These are phyloP conservation scores for Helichrysum umbraculigerum DNA, from an alignment of 129 eudicot genomes.

Conservation along the genomic window DNA sequence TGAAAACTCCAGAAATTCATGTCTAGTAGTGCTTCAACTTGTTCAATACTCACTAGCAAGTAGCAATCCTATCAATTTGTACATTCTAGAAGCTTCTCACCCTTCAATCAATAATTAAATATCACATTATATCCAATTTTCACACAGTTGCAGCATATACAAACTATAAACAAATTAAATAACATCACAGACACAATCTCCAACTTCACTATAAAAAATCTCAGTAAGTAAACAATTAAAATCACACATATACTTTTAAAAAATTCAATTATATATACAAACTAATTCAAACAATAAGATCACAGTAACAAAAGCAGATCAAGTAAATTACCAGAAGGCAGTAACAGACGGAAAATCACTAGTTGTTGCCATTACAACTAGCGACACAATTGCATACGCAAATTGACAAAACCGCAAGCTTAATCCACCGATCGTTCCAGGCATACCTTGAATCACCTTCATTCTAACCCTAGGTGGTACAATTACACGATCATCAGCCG, in stretches of 20 bases:
- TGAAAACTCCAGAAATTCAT: not conserved
- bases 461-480: slow-evolving; percentile 57
- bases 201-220: not conserved
- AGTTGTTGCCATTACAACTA: slow-evolving; percentile 74
- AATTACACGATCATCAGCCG: slow-evolving; percentile 52
- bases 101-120: not conserved
- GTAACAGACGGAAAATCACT: slow-evolving; percentile 82
- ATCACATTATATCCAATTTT: not conserved
- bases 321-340: slow-evolving; percentile 59
- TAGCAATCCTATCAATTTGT: no score
- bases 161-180: not conserved
- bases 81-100: not conserved
- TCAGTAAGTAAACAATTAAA: not conserved
- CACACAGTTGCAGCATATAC: not conserved
- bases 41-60: no score
- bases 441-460: slow-evolving; percentile 85
- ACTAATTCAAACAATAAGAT: slow-evolving; percentile 12
- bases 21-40: not conserved
- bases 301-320: slow-evolving; percentile 15
- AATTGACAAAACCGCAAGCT: slow-evolving; percentile 61
- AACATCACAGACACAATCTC: not conserved
- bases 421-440: slow-evolving; percentile 74
- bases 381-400: slow-evolving; percentile 62
- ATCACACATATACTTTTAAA: not conserved
- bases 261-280: not conserved